Percentiles rank a stretch among this genome's conserved stretches.
Conservation (phyloP, 306 rosid genomes). For the Cyclanthera cordifolia region DNA sequence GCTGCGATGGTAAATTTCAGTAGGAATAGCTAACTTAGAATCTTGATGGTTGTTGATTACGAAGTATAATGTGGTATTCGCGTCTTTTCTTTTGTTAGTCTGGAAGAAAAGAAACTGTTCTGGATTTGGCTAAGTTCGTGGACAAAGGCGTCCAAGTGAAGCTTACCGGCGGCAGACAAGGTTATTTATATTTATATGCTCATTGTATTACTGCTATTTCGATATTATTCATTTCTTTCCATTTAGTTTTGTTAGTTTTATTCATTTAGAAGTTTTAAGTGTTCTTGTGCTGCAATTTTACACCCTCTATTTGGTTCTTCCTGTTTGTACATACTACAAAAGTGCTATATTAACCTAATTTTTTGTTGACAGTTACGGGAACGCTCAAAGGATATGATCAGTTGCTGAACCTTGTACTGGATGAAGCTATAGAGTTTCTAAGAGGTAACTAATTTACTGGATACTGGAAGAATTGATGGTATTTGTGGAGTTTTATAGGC, state of each 20-base stretch:
- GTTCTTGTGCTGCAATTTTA: not conserved
- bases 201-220: no score
- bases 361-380: constrained; percentile 52
- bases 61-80: constrained; percentile 9
- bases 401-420: constrained; percentile 82
- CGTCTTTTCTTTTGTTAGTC: not conserved
- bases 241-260: no score
- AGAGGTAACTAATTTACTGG: constrained; percentile 45
- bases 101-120: constrained; percentile 46
- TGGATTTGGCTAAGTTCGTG: constrained; percentile 77
- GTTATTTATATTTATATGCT: constrained; percentile 25
- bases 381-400: constrained; percentile 95
- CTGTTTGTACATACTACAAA: not conserved
- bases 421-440: constrained; percentile 80
- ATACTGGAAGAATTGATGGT: not conserved
- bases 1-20: constrained; percentile 22
- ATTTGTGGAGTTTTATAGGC: not conserved
- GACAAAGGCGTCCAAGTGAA: constrained; percentile 87
- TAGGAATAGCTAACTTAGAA: no score
- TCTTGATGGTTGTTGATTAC: not conserved
- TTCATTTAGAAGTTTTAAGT: no score
- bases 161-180: constrained; percentile 92
- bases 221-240: no score
- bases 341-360: not conserved
- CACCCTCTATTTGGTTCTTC: not conserved